Base-by-base conservation (phyloP, 2,329 filamentous ascomycete genomes). In the Botrytis galanthina region DNA sequence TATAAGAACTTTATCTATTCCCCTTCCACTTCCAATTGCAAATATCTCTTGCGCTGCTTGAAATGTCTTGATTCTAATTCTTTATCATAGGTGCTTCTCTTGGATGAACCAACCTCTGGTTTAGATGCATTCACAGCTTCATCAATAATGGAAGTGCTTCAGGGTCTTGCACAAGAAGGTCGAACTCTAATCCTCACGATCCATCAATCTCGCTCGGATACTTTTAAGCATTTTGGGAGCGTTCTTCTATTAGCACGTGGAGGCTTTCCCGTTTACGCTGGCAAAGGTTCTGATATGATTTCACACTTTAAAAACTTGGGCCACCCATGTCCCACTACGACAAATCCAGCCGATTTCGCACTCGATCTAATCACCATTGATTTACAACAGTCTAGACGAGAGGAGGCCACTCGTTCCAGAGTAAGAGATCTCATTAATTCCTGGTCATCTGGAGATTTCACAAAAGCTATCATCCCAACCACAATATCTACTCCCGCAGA, bases 291-390 rank as follows among this genome's bases (percentile, higher is more conserved):
- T 8, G 83, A 87, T 1, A 93, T 94, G 90, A 83, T 94, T 0
- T 80, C 84, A 0, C 90, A 94, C 79, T 92, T 94, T 74, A 81
- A 83, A 0, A 80, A 79, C 0, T 83, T 90, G 32, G 91, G 91
- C 0, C 88, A 89, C 75, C 83, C 88, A 20, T 94, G 92, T 78
- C 91, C 91, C 0, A 84, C 85, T 22, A 88, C 91, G 73, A 92
- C 91, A 0, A 95, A 94, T 75, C 92, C 92, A 0, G 92, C 92
- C 0, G 92, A 95, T 80, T 94, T 93, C 80, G 91, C 91, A 0
- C 85, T 94, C 12, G 92, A 95, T 77, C 85, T 94, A 68, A 92
- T 95, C 70, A 94, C 92, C 0, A 87, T 94, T 37, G 91, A 94
- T 77, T 83, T 94, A 0, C 92, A 93, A 75, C 87, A 91, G 59